Conservation (phyloP, 371 early-diverging fungal species). For the Thermomucor indicae-seudaticae region DNA sequence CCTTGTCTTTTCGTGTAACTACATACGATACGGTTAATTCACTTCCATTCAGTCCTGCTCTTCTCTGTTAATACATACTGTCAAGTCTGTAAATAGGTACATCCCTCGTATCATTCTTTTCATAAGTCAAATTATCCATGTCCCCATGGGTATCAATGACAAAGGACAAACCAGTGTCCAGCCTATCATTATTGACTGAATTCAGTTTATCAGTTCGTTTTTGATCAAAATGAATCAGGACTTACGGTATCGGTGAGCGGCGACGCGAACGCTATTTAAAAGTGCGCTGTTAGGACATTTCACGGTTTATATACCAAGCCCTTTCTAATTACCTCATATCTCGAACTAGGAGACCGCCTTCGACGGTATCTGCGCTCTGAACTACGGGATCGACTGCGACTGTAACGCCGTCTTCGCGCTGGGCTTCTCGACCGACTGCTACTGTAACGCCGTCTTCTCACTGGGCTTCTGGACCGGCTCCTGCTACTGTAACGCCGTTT, state of each 20-base stretch:
- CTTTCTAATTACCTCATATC: neutral
- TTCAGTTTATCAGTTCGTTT: neutral
- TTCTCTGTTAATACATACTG: constrained; percentile 16
- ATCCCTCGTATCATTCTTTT: constrained; percentile 21
- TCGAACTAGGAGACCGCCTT: constrained; percentile 5
- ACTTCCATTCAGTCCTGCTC: neutral
- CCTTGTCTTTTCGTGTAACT: constrained; percentile 33
- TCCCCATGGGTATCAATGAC: constrained; percentile 43
- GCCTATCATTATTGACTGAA: neutral
- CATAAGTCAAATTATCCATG: constrained; percentile 31
- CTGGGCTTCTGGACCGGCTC: too few species aligned
- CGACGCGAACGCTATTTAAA: neutral
- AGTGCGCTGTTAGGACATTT: neutral
- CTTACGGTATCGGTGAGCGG: neutral
- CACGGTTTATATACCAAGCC: neutral
- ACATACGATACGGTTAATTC: constrained; percentile 5
- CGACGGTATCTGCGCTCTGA: constrained; percentile 8
- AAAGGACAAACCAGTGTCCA: constrained; percentile 26
- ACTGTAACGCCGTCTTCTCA: too few species aligned
- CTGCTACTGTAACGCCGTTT: too few species aligned
- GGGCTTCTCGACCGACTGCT: too few species aligned
- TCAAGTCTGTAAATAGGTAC: constrained; percentile 36
- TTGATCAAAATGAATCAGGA: neutral
- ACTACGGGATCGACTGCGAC: too few species aligned
- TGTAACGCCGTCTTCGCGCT: too few species aligned